phyloP scores from a whole-genome alignment of 768 basidiomycete species.

The Coprinopsis sp. region DNA sequence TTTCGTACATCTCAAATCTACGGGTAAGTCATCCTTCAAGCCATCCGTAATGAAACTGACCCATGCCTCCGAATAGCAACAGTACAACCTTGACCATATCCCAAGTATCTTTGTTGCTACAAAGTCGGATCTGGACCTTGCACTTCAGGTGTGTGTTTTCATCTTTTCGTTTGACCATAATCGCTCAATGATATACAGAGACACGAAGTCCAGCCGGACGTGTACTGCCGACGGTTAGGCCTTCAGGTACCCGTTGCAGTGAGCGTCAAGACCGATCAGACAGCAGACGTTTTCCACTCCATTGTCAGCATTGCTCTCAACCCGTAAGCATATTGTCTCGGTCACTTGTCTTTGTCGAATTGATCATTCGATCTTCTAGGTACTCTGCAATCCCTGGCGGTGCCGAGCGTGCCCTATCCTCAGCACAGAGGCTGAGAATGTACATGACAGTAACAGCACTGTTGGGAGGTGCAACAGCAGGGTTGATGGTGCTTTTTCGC shows the following conservation, averaged over 20 bases:
- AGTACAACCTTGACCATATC: constrained; percentile 92
- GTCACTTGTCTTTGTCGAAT: constrained; percentile 18
- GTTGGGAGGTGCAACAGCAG: constrained; percentile 71
- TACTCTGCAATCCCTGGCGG: constrained; percentile 75
- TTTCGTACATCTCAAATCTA: constrained; percentile 96
- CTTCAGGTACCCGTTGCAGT: constrained; percentile 95
- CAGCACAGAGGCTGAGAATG: constrained; percentile 62
- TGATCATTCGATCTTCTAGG: constrained; percentile 29
- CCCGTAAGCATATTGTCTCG: constrained; percentile 57
- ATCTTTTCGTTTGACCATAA: neutral
- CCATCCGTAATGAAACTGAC: neutral
- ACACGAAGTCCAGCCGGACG: constrained; percentile 98
- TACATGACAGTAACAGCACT: constrained; percentile 71
- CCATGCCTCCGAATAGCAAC: constrained; percentile 62
- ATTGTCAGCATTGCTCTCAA: constrained; percentile 82
- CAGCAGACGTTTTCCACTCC: constrained; percentile 82
- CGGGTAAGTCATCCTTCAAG: constrained; percentile 47
- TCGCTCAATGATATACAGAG: constrained; percentile 41
- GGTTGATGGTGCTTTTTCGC: constrained; percentile 65
- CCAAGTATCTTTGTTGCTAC: constrained; percentile 98
- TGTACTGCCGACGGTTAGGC: constrained; percentile 84
- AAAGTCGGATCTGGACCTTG: constrained; percentile 95
- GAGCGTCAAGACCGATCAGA: constrained; percentile 81
- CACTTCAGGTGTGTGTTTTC: constrained; percentile 64
- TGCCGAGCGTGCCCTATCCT: constrained; percentile 70